These are phyloP conservation scores for Ascochyta rabiei DNA, from an alignment of 2,329 filamentous ascomycete genomes.

Conservation along the genomic window DNA sequence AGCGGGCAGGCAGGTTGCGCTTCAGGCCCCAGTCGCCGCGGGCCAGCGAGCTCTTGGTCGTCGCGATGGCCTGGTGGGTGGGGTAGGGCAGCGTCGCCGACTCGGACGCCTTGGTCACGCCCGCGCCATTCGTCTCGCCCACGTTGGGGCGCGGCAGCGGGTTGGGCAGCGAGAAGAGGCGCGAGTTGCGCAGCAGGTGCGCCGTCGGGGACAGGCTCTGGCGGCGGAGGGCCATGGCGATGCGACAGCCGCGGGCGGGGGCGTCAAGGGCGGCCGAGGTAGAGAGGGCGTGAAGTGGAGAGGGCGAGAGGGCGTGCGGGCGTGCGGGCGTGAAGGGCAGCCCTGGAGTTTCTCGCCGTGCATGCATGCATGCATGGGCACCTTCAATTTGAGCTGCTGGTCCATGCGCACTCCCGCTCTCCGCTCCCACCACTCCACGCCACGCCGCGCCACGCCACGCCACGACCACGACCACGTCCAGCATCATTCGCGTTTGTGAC, in stretches of 20 bases:
- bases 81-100: slow-evolving; percentile 78
- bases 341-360: too few species aligned
- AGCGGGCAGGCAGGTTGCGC: slow-evolving; percentile 76
- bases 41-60: slow-evolving; percentile 71
- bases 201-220: slow-evolving; percentile 63
- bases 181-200: slow-evolving; percentile 80
- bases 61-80: slow-evolving; percentile 82
- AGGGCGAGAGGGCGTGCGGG: too few species aligned
- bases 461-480: too few species aligned
- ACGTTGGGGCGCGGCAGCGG: slow-evolving; percentile 68
- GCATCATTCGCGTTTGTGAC: too few species aligned
- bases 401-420: too few species aligned
- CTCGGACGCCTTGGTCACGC: slow-evolving; percentile 62
- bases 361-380: too few species aligned
- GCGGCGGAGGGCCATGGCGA: slow-evolving; percentile 46
- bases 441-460: too few species aligned
- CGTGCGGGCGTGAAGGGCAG: not conserved
- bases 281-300: too few species aligned
- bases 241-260: slow-evolving; percentile 42
- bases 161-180: slow-evolving; percentile 85
- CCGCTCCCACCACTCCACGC: too few species aligned
- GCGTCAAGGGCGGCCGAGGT: slow-evolving; percentile 43
- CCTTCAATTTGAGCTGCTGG: too few species aligned
- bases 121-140: slow-evolving; percentile 53
- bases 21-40: slow-evolving; percentile 95